A percentile compares a stretch with the other conserved stretches of the same genome.
Conservation (phyloP, 257 asterid species). For the Craterostigma plantagineum region DNA sequence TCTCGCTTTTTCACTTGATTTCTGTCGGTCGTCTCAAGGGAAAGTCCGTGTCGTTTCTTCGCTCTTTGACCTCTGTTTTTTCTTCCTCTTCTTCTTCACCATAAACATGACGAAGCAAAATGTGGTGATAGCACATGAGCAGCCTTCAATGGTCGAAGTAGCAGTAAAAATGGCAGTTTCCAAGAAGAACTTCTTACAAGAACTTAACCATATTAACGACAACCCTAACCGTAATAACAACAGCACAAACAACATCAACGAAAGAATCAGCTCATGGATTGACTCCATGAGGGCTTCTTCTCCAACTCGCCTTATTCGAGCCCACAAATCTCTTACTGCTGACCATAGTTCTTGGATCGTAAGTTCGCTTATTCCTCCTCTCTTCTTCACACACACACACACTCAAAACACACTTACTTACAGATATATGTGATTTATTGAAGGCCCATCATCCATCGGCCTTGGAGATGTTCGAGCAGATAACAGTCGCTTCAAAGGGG, state of each 20-base stretch:
- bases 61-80: too few relatives aligned
- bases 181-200: slow-evolving; percentile 17
- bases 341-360: slow-evolving; percentile 47
- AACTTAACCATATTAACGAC: slow-evolving; percentile 8
- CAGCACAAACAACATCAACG: slow-evolving; percentile 18
- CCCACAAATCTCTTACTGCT: slow-evolving; percentile 19
- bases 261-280: slow-evolving; percentile 48
- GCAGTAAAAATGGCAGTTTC: slow-evolving; percentile 29
- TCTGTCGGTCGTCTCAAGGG: too few relatives aligned
- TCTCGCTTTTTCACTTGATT: too few relatives aligned
- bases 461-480: slow-evolving; percentile 62
- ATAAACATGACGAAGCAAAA: slow-evolving; percentile 39
- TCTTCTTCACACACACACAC: neutral
- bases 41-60: too few relatives aligned
- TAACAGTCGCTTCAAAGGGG: slow-evolving; percentile 64
- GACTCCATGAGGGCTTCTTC: slow-evolving; percentile 87
- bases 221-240: too few relatives aligned
- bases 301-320: slow-evolving; percentile 57
- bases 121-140: slow-evolving; percentile 24
- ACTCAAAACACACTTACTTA: neutral
- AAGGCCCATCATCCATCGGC: slow-evolving; percentile 75
- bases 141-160: slow-evolving; percentile 15
- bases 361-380: slow-evolving; percentile 6
- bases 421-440: slow-evolving; percentile 6
- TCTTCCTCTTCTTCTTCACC: too few relatives aligned